These are phyloP conservation scores for Hanseniaspora osmophila DNA, from an alignment of 805 yeast genomes.

Conservation along the genomic window DNA sequence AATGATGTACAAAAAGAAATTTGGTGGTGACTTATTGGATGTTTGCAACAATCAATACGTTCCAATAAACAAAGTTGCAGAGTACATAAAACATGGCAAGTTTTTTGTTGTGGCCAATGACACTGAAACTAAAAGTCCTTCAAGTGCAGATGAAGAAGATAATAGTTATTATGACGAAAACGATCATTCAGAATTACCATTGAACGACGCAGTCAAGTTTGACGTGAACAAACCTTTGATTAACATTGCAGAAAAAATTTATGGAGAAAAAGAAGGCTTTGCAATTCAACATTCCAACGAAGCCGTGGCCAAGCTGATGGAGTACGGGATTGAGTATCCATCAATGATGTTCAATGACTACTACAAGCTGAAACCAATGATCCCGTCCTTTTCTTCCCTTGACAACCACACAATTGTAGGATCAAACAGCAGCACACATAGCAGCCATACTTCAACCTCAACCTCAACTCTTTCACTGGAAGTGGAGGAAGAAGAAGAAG, in stretches of 20 bases:
- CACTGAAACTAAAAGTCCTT: not conserved
- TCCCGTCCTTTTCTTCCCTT: not conserved
- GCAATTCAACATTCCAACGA: constrained; percentile 14
- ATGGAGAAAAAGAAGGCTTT: constrained; percentile 23
- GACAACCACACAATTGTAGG: not conserved
- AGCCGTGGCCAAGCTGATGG: constrained; percentile 10
- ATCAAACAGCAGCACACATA: no score
- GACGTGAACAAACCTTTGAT: constrained; percentile 2
- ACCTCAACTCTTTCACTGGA: no score
- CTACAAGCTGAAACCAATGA: constrained; percentile 5
- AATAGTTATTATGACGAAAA: constrained; percentile 3
- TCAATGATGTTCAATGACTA: constrained; percentile 7
- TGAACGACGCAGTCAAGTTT: constrained; percentile 6
- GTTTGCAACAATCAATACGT: constrained; percentile 32
- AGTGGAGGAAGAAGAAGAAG: constrained; percentile 1
- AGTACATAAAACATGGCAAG: constrained; percentile 15
- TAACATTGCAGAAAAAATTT: constrained; percentile 26
- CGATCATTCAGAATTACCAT: constrained; percentile 5
- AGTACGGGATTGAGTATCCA: constrained; percentile 13
- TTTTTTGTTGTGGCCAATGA: constrained; percentile 12
- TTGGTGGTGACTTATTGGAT: constrained; percentile 64
- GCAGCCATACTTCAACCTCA: no score
- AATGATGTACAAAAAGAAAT: constrained; percentile 68
- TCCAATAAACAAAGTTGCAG: constrained; percentile 10
- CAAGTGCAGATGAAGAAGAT: not conserved